Base-by-base conservation (phyloP, 169 alveolate species). In the Plasmodium fragile region DNA sequence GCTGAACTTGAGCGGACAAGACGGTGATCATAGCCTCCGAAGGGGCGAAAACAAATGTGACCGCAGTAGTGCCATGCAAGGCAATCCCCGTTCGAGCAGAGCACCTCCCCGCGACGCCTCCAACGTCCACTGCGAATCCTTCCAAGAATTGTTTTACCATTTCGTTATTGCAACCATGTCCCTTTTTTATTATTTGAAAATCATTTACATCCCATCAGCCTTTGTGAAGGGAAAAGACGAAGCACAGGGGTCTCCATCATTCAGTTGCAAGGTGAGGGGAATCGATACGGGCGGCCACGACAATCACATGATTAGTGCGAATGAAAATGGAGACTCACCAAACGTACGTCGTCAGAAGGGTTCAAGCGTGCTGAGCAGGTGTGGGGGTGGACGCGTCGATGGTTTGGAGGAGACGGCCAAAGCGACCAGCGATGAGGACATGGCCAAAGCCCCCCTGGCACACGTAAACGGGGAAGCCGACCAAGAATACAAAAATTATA, bases 161-260 rank as follows among this genome's bases (percentile, higher is more conserved):
- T 84, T 84, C 41, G 78, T 84, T 28, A 84, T 84, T 16, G 93
- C 85, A 32, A 52, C 65, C 0, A 73, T 84, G 84, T 84, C 93
- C 6, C 93, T 84, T 75, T 84, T 65, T 73, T 65, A 84, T 84
- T 84, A 73, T 84, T 49, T 84, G 84, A 84, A 69, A 75, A 73
- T 84, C 18, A 84, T 84, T 4, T 70, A 84, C 65, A 73, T 84
- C 3, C 93, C 93, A 75, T 84, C 93, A 4, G 18, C 84, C 43
- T 84, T 84, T 84, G 41, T 84, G 43, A 73, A 45, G 69, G 78
- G 85, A 18, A 49, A 75, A 7, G 84, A 69, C n/a, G 90, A 81
- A 30, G 28, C 41, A 13, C 55, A 55, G 39, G n/a, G 28, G 22
- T 52, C 78, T 18, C 10, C 78, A 30, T 32, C 90, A 1, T 18